Evolutionary conservation across 305 asterid genomes (phyloP).

Genomic region (Fraxinus nigra): DNA sequence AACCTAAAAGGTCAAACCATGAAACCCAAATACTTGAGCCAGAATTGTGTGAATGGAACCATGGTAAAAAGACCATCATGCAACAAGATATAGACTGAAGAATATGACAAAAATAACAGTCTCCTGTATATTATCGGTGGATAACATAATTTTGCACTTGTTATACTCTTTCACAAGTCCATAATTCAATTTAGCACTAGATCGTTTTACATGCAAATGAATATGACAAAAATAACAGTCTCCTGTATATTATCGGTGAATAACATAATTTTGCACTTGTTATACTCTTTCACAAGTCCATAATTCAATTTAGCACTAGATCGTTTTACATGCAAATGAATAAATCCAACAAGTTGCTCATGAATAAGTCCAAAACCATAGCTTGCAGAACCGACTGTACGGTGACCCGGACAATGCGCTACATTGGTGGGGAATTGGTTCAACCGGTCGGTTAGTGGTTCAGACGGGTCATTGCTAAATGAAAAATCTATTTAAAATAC

Average conservation of each 20-base stretch:
- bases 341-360: background rate
- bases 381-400: background rate
- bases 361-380: background rate
- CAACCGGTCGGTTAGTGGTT: background rate
- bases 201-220: background rate
- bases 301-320: background rate
- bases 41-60: background rate
- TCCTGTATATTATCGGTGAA: background rate
- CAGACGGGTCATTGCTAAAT: background rate
- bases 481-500: background rate
- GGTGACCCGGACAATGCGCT: background rate
- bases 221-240: background rate
- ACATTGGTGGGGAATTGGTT: background rate
- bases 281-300: background rate
- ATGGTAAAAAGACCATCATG: background rate
- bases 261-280: background rate
- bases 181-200: background rate
- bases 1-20: background rate
- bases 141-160: background rate
- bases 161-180: background rate
- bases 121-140: background rate
- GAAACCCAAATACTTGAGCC: background rate
- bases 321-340: background rate
- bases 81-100: background rate
- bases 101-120: background rate